Evolutionary conservation across 1,139 yeast genomes (phyloP).

Genomic region (Candida sp.): DNA sequence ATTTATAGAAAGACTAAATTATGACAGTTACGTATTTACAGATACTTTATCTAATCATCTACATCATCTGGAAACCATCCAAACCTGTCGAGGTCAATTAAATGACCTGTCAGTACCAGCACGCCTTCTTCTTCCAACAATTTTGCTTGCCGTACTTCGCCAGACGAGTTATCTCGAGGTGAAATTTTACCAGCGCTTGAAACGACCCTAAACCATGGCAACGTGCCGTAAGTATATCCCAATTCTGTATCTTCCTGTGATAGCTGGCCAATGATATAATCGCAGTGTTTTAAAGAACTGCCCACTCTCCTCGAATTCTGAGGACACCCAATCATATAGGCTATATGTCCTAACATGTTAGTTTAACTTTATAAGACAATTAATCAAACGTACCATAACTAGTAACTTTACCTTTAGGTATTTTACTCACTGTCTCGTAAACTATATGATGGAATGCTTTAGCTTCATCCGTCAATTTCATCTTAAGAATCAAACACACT

Average conservation of each 20-base stretch:
- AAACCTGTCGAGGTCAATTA: conserved; percentile 40
- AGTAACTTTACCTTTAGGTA: conserved; percentile 68
- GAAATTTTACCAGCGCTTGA: conserved; percentile 62
- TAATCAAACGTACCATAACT: conserved; percentile 49
- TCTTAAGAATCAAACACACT: conserved; percentile 2
- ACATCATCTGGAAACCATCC: conserved; percentile 73
- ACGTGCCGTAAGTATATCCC: conserved; percentile 23
- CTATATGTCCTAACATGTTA: conserved; percentile 53
- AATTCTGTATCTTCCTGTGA: conserved; percentile 12
- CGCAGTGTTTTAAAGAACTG: conserved; percentile 51
- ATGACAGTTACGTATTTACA: not conserved
- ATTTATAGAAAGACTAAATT: not conserved
- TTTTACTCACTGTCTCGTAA: conserved; percentile 46
- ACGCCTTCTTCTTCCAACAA: conserved; percentile 49
- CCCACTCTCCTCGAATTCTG: conserved; percentile 75
- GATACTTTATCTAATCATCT: conserved; percentile 4
- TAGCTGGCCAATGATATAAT: conserved; percentile 17
- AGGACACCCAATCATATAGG: conserved; percentile 59
- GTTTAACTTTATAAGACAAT: not conserved
- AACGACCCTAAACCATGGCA: conserved; percentile 86
- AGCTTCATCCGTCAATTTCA: conserved; percentile 43
- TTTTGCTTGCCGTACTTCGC: conserved; percentile 47
- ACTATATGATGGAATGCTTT: conserved; percentile 61
- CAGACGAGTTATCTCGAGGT: conserved; percentile 40
- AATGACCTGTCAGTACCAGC: conserved; percentile 31